Percentiles rank a stretch among this genome's conserved stretches.
These are phyloP conservation scores for Vitis hybrid DNA, from an alignment of 177 flowering plant genomes.

Conservation along the genomic window DNA sequence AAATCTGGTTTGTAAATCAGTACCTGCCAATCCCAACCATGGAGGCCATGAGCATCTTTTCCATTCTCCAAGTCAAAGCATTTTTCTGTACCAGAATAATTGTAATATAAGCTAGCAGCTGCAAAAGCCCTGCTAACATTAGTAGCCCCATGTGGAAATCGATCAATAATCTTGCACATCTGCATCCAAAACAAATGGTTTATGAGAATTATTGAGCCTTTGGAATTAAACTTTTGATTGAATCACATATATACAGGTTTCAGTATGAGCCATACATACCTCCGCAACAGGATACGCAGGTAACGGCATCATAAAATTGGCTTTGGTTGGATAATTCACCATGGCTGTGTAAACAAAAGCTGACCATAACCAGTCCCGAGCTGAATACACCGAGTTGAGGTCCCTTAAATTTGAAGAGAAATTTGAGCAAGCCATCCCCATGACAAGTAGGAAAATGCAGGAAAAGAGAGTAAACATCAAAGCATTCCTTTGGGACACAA, in stretches of 20 bases:
- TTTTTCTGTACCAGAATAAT: constrained; percentile 40
- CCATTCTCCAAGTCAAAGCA: constrained; percentile 51
- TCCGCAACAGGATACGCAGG: constrained; percentile 52
- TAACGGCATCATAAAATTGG: constrained; percentile 56
- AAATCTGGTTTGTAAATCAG: no score
- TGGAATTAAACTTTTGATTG: neutral
- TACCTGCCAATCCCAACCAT: constrained; percentile 72
- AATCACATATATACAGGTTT: no score
- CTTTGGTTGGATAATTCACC: constrained; percentile 57
- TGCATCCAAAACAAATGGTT: constrained; percentile 14
- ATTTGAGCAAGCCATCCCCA: neutral
- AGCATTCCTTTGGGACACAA: no score
- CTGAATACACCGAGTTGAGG: constrained; percentile 36
- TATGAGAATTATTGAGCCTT: neutral
- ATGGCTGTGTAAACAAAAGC: constrained; percentile 64
- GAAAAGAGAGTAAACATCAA: neutral
- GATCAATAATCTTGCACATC: constrained; percentile 67
- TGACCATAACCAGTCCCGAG: constrained; percentile 42
- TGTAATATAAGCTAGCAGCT: constrained; percentile 66
- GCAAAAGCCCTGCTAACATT: constrained; percentile 44
- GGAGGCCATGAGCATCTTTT: constrained; percentile 48
- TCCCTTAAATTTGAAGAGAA: constrained; percentile 22
- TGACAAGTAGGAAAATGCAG: neutral
- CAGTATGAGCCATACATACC: constrained; percentile 26
- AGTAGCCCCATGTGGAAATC: constrained; percentile 30